Base-by-base conservation (phyloP, 2,329 filamentous ascomycete genomes). In the Nothopassalora personata region DNA sequence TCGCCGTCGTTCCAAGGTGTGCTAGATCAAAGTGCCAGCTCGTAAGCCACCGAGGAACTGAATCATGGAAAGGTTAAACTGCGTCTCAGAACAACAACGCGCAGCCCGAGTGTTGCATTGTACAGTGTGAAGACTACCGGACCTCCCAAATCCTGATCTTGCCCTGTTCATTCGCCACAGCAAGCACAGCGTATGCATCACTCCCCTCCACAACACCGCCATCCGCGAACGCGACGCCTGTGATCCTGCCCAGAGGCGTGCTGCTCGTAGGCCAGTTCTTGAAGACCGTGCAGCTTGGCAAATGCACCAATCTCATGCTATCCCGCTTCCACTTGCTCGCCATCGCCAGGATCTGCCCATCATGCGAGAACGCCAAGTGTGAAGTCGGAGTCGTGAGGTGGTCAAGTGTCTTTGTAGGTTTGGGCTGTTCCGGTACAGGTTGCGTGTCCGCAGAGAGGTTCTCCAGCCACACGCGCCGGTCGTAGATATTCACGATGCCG, bases 71-170 rank as follows among this genome's bases (percentile, higher is more conserved):
- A 23, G 23, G 23, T 3, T 3, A 23, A 23, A 23, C 23, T 1
- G 23, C 23, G 23, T 23, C 23, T 23, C 23, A 23, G 23, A 3
- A 23, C 23, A 23, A 23, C 23, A 23, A 23, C 23, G 23, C 23
- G 23, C 23, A 23, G 23, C 23, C 23, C 23, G 3, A 23, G 23
- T 34, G 31, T 34, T 2, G 31, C 31, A 9, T 4, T 34, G 31
- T 11, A 34, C 31, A 34, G 31, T 2, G 7, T 34, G 8, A 49
- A 23, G 8, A 50, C 59, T 66, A 70, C 51, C 71, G 66, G 27
- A 96, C 90, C 77, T 97, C 91, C 91, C 93, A 99, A 72, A 97
- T 74, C 63, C 90, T 83, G 62, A 97, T 89, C 77, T 91, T 92
- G 11, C 94, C 94, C 60, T 82, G 80, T 72, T 97, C 93, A 70